phyloP scores from a whole-genome alignment of 306 rosid species.

The Pyrus communis region DNA sequence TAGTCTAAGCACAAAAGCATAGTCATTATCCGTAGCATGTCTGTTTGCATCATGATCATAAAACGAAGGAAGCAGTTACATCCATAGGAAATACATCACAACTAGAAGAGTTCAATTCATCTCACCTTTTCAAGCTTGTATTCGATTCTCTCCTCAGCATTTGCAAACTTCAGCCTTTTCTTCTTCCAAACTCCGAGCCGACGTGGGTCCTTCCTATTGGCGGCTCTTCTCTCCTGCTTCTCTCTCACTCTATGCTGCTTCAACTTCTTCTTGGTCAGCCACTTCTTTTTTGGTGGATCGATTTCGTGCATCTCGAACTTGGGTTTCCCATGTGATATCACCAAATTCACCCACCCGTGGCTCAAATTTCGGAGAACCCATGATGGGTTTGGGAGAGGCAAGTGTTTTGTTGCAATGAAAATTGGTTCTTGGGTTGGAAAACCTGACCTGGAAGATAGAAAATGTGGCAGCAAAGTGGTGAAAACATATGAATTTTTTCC shows the following conservation, averaged over 20 bases:
- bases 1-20: not conserved
- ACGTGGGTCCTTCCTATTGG: conserved; percentile 83
- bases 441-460: conserved; percentile 43
- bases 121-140: conserved; percentile 76
- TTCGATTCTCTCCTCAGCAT: conserved; percentile 66
- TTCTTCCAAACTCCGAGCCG: conserved; percentile 58
- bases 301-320: conserved; percentile 63
- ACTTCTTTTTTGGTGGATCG: conserved; percentile 73
- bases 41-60: not conserved
- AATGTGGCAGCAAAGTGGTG: not conserved
- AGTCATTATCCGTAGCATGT: not conserved
- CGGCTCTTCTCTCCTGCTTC: conserved; percentile 69
- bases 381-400: conserved; percentile 13
- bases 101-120: not conserved
- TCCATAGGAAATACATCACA: not conserved
- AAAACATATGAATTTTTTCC: not conserved
- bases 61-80: not conserved
- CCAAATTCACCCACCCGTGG: conserved; percentile 69
- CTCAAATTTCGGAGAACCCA: conserved; percentile 56
- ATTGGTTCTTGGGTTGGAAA: conserved; percentile 20
- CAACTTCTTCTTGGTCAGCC: conserved; percentile 72
- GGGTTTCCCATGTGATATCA: conserved; percentile 63
- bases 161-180: conserved; percentile 51
- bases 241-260: conserved; percentile 71
- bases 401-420: conserved; percentile 16